Base-by-base conservation (phyloP, 2,329 filamentous ascomycete species). In the Cadophora sp. region DNA sequence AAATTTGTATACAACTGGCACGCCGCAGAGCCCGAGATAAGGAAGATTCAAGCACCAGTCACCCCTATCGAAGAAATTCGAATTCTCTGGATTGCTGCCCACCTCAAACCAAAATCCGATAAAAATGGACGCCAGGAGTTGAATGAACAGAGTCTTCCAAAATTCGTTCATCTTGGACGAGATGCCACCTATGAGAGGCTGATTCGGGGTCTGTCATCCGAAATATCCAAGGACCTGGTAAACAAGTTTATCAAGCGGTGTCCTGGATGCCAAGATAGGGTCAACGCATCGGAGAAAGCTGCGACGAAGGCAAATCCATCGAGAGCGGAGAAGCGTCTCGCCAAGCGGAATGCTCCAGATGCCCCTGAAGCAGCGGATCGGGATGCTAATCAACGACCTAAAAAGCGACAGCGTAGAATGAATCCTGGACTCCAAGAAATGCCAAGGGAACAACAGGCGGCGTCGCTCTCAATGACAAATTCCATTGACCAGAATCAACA, bases 151-250 rank as follows among this genome's bases (percentile, higher is more conserved):
- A 14, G 7, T 29, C 2, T n/a, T 19, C 50, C 24, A 27, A 53
- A 27, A 53, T 37, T 37, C 2, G 3, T 11, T 34, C 61, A 63
- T 19, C 40, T 16, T 26, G 46, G 46, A 40, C 46, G 61, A 29
- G 61, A 63, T 19, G 29, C 26, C 22, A 63, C 61, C 12, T 63
- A 63, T 24, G 12, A 7, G 7, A 50, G 29, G 11, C 46, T 63
- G 8, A 40, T 1, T 3, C n/a, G n/a, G 2, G 29, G 46, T 19
- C 51, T 63, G 5, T 63, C 61, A 16, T 26, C 46, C 14, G 19
- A 37, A 12, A 37, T 63, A 8, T 7, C 46, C 3, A 63, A 63
- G 12, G 61, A 24, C 11, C 3, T 62, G 19, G n/a, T 14, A 6
- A 26, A 5, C 4, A 8, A 24, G 8, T 6, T 63, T n/a, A 43